phyloP scores from a whole-genome alignment of 2,329 filamentous ascomycete species.

The Ceratocystis cacaofunesta region DNA sequence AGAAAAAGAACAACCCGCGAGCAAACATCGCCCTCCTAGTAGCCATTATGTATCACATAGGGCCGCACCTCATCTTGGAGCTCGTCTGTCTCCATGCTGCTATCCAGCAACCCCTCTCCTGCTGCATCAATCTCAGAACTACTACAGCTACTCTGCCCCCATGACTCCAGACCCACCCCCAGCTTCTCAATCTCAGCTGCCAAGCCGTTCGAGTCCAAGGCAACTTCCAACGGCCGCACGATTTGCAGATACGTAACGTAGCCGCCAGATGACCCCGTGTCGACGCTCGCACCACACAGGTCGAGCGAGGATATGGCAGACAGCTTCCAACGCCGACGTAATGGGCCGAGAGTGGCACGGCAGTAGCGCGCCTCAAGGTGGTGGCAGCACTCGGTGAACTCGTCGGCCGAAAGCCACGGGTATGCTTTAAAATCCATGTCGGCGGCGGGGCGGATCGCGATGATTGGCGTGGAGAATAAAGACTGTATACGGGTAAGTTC shows the following conservation, averaged over 20 bases:
- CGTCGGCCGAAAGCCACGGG: conserved; percentile 44
- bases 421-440: conserved; percentile 37
- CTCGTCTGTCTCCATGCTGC: conserved; percentile 36
- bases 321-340: conserved; percentile 41
- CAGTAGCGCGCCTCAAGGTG: conserved; percentile 44
- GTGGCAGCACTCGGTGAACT: conserved; percentile 52
- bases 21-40: neutral
- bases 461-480: neutral
- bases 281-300: conserved; percentile 28
- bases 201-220: conserved; percentile 31
- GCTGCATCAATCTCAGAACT: conserved; percentile 15
- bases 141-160: conserved; percentile 3
- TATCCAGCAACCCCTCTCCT: conserved; percentile 24
- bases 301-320: conserved; percentile 37
- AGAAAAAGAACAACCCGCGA: conserved; percentile 3
- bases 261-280: conserved; percentile 21
- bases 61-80: conserved; percentile 35
- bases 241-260: conserved; percentile 42
- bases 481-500: neutral
- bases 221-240: conserved; percentile 35
- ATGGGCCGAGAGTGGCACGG: conserved; percentile 40
- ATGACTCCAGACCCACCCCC: conserved; percentile 25
- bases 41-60: neutral
- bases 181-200: conserved; percentile 33
- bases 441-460: neutral